Evolutionary conservation across 2,329 filamentous ascomycete genomes (phyloP), one percentile per base, ranked within the genome.

Genomic region (Cytospora schulzeri): DNA sequence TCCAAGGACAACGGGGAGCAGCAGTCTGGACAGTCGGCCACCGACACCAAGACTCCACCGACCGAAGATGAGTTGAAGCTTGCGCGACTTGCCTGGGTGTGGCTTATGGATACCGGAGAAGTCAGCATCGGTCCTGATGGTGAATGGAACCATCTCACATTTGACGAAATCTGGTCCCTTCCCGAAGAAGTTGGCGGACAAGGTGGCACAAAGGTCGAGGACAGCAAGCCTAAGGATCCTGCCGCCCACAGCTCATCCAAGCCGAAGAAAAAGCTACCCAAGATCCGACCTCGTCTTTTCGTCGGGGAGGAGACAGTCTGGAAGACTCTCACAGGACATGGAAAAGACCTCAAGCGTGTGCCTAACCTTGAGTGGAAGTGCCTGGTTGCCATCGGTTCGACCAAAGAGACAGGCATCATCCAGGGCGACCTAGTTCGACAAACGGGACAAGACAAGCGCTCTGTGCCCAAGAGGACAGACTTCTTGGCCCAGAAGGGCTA

Each of bases 381-480:
- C 2, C 77, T 88, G 11, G 76, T 85, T 22, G 84, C 83, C 22
- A 86, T 88, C 62, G 85, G 85, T 24, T 83, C 82, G 0, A 80
- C 78, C 17, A 82, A 80, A 59, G 76, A 79, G 9, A 75, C 81
- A 7, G 86, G 86, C 5, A 87, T 88, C 52, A 74, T 88, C 17
- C 86, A 89, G 73, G 84, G 83, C 50, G 85, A 88, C 64, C 77
- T 88, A 28, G 82, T 83, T 19, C 80, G 81, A 24, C 75, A 86
- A 0, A 84, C 85, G 15, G 80, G 81, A 26, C 86, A 88, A 71
- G 86, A 88, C 73, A 88, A 88, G 71, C 81, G 86, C 58, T 88
- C 86, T 1, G 80, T 88, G 1, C 86, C 86, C 3, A 86, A 84
- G 64, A 78, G 86, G 38, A 89, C 86, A 0, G 85, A 88, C 67